A percentile compares a stretch with the other conserved stretches of the same genome.
Conservation (phyloP, 192 early-diverging fungal genomes). For the Mortierella hygrophila region DNA sequence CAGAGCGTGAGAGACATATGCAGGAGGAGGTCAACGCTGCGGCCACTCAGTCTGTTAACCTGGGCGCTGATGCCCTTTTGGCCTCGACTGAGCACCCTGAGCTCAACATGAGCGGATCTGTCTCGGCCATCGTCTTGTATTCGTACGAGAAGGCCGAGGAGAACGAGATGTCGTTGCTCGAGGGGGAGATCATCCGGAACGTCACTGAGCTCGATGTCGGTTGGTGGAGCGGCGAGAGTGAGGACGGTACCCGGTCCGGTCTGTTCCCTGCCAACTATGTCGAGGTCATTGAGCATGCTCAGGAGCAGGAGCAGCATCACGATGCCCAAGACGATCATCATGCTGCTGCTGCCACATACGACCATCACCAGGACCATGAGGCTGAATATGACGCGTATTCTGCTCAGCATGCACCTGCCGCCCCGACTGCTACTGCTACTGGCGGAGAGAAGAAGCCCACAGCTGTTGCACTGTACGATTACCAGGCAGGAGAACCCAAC, state of each 20-base stretch:
- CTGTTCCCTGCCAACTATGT: slow-evolving; percentile 87
- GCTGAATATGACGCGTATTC: slow-evolving; percentile 20
- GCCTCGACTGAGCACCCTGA: slow-evolving; percentile 33
- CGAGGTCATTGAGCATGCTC: slow-evolving; percentile 62
- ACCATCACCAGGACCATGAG: not conserved
- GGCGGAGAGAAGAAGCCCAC: slow-evolving; percentile 52
- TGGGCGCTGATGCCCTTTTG: slow-evolving; percentile 28
- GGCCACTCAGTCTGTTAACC: slow-evolving; percentile 13
- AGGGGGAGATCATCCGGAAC: slow-evolving; percentile 84
- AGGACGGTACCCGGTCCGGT: slow-evolving; percentile 79
- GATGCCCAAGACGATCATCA: not conserved
- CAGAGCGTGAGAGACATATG: slow-evolving; percentile 25
- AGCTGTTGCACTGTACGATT: slow-evolving; percentile 84
- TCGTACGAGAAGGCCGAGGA: slow-evolving; percentile 82
- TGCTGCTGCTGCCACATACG: slow-evolving; percentile 6
- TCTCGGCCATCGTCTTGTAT: slow-evolving; percentile 80
- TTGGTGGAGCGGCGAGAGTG: slow-evolving; percentile 92
- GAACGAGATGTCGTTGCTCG: slow-evolving; percentile 87
- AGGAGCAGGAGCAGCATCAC: slow-evolving; percentile 15
- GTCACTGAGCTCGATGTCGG: slow-evolving; percentile 89
- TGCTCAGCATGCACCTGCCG: slow-evolving; percentile 26
- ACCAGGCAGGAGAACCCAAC: slow-evolving; percentile 87
- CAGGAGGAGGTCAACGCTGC: slow-evolving; percentile 30
- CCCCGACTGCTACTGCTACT: slow-evolving; percentile 24
- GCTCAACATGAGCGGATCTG: slow-evolving; percentile 8